Base-by-base conservation (phyloP, 805 yeast species). In the Hanseniaspora hatyaiensis region DNA sequence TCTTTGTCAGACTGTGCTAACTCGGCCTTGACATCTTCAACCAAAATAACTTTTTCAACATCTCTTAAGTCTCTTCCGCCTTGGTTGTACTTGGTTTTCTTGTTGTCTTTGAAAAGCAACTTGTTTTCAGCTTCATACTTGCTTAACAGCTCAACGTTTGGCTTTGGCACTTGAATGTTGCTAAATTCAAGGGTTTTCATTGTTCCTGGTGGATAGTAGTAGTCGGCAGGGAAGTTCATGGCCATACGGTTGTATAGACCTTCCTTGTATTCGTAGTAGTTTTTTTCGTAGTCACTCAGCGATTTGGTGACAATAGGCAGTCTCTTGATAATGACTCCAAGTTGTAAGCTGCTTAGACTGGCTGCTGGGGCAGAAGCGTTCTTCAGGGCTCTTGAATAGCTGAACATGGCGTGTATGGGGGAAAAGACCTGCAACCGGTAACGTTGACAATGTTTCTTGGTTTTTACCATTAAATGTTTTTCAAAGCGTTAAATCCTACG, bases 211-310 rank as follows among this genome's bases (percentile, higher is more conserved):
- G 82, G 84, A 68, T 80, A 92, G 67, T 88, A 92, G 61, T 78
- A 88, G 75, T 86, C 86, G 56, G 81, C 78, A 4, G 98, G 97
- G 64, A 92, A 92, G 0, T 97, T 87, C 95, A 96, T 87, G 95
- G 88, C 87, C 55, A 92, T 71, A 57, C 97, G 74, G 59, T 79
- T 79, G 70, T 87, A 88, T 48, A 92, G 71, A 62, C 84, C 94
- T 44, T 77, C 75, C 64, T 88, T 95, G 62, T 92, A 92, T 47
- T 77, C 69, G 61, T 82, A 84, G 64, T 80, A 92, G 44, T 78
- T 77, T 51, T 68, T 59, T 56, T 86, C 96, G 55, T 89, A 81
- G 49, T 70, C 74, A 8, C 80, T 70, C 47, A 79, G 66, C 51
- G 83, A 89, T 9, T 83, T 80, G 2, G 95, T 84, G 40, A 92